Evolutionary conservation across 352 stramenopile species (phyloP).

Genomic region (Pythium graminicola): DNA sequence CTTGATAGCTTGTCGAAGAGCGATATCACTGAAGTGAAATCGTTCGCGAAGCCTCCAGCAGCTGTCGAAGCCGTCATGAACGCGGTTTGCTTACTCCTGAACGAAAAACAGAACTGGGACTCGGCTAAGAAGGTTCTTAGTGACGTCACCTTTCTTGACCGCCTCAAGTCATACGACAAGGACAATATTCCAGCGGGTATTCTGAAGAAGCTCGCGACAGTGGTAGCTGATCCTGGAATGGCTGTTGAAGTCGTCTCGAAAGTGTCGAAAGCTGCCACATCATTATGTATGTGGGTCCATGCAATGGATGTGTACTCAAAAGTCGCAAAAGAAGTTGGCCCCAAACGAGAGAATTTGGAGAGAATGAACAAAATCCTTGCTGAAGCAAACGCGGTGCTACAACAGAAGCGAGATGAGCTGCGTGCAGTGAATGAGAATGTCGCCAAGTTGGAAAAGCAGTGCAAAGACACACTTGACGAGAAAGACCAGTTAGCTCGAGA

Average conservation of each 20-base stretch:
- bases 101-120: conserved; percentile 92
- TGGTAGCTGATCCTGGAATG: conserved; percentile 81
- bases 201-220: conserved; percentile 88
- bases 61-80: conserved; percentile 94
- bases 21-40: conserved; percentile 93
- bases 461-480: conserved; percentile 86
- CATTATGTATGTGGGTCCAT: conserved; percentile 92
- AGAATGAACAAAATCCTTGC: conserved; percentile 89
- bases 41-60: conserved; percentile 89
- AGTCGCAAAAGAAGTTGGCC: conserved; percentile 91
- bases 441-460: conserved; percentile 82
- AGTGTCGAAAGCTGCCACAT: conserved; percentile 88
- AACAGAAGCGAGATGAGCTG: conserved; percentile 87
- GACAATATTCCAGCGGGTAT: conserved; percentile 88
- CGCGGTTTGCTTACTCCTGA: conserved; percentile 90
- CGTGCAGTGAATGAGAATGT: conserved; percentile 88
- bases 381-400: conserved; percentile 80
- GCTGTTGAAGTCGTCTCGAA: conserved; percentile 88
- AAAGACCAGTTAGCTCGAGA: conserved; percentile 89
- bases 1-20: conserved; percentile 89
- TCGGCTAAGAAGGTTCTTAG: conserved; percentile 87
- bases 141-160: conserved; percentile 85
- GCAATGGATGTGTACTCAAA: conserved; percentile 95
- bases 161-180: conserved; percentile 91
- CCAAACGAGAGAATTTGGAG: conserved; percentile 89